phyloP scores from a whole-genome alignment of 2,329 filamentous ascomycete species.

The Ceratocystis albifundus region DNA sequence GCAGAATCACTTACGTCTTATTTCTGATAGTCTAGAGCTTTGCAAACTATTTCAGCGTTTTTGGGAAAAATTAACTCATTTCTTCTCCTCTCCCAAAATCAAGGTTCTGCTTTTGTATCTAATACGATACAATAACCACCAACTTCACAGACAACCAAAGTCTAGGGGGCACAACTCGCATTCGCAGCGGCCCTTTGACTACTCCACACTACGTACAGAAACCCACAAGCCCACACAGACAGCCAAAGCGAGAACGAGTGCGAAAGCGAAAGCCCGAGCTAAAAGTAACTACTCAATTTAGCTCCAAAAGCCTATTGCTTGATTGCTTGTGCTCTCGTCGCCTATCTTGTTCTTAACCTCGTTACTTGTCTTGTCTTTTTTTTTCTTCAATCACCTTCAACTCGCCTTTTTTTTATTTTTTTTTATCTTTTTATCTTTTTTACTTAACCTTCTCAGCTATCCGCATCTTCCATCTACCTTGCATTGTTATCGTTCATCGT shows the following conservation, averaged over 20 bases:
- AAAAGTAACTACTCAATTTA: neutral
- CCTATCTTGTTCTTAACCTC: neutral
- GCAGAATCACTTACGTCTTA: neutral
- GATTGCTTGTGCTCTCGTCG: neutral
- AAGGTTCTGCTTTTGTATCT: too few relatives aligned
- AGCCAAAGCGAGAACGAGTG: neutral
- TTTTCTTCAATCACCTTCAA: neutral
- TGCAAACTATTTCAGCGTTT: neutral
- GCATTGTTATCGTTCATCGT: constrained; percentile 21
- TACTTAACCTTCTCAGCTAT: neutral
- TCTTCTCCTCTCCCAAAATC: too few relatives aligned
- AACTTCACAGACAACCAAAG: too few relatives aligned
- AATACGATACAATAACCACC: too few relatives aligned
- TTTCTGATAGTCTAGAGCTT: neutral
- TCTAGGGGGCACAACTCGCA: too few relatives aligned
- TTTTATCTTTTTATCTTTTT: neutral
- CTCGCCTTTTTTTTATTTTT: neutral
- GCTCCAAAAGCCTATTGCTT: constrained; percentile 7
- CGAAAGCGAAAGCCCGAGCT: neutral
- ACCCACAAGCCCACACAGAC: neutral
- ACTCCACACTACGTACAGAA: neutral
- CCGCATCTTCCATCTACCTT: neutral
- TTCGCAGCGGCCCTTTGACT: neutral
- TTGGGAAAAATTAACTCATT: too few relatives aligned
- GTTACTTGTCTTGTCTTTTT: neutral